Evolutionary conservation across 768 basidiomycete species (phyloP).

Genomic region (Mycena venus): DNA sequence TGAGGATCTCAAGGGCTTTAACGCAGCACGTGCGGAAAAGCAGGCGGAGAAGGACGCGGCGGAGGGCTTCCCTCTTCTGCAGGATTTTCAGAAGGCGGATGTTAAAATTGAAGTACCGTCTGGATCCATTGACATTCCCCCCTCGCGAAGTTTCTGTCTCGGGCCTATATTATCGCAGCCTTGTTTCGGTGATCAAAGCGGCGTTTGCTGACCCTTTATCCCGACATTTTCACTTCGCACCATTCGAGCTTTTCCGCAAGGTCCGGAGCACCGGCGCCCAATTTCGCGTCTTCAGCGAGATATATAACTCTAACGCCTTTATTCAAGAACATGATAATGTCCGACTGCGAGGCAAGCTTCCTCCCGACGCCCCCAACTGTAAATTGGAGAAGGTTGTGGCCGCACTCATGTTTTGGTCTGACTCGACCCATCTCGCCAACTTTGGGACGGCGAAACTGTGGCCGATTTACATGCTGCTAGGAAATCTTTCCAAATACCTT

Average conservation of each 20-base stretch:
- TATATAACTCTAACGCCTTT: constrained; percentile 37
- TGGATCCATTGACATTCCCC: constrained; percentile 28
- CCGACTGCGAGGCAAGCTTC: constrained; percentile 30
- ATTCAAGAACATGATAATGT: constrained; percentile 33
- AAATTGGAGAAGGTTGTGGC: constrained; percentile 37
- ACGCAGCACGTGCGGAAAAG: constrained; percentile 28
- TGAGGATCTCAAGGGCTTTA: constrained; percentile 23
- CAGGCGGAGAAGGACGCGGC: constrained; percentile 25
- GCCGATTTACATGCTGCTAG: constrained; percentile 52
- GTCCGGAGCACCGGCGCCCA: not conserved
- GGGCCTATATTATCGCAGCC: constrained; percentile 39
- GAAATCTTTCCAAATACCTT: constrained; percentile 51
- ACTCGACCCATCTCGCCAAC: constrained; percentile 43
- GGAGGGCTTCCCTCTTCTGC: constrained; percentile 16
- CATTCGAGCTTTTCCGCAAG: constrained; percentile 38
- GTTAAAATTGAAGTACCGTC: constrained; percentile 46
- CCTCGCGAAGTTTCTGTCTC: constrained; percentile 38
- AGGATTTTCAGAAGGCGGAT: constrained; percentile 21
- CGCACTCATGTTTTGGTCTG: constrained; percentile 44
- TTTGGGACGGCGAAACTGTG: constrained; percentile 46
- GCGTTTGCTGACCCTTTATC: constrained; percentile 33
- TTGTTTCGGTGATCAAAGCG: constrained; percentile 39
- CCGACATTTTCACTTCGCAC: constrained; percentile 37
- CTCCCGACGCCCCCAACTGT: constrained; percentile 31
- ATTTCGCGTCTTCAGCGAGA: constrained; percentile 30